Base-by-base conservation (phyloP, 129 eudicot genomes). In the Flaveria linearis region DNA sequence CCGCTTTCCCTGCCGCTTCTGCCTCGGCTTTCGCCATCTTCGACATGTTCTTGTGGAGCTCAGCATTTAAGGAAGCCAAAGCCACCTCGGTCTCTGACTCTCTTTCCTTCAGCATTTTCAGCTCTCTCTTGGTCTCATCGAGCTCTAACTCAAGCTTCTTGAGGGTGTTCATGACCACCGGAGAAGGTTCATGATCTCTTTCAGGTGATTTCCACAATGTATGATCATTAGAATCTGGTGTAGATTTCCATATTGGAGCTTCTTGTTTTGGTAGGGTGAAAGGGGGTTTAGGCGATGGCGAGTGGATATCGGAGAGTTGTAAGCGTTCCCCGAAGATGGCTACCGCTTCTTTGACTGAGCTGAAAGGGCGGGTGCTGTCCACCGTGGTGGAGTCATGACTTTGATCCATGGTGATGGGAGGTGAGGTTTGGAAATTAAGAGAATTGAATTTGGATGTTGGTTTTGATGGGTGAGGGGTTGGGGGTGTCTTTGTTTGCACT, bases 1-100 rank as follows among this genome's bases (percentile, higher is more conserved):
- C 86, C 3, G 85, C 92, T 47, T 75, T 76, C 7, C 84, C 82
- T 8, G 78, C 89, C 67, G 57, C 84, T 7, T 67, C 82, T 1
- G 96, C 97, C 84, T 93, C 96, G 0, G 97, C 92, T 72, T 67
- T 64, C 0, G 92, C 98, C 12, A 88, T 75, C 84, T 85, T 93
- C 0, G 97, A 88, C 97, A 93, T 90, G 90, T 88, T 93, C 83
- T 74, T 80, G 76, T 90, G 98, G n/a, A 93, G 91, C 80, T 90
- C 96, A 1, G 97, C 98, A 7, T 93, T 90, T 55, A 93, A 50
- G 1, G 95, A 85, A 70, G 98, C 98, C 81, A 90, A 60, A 10
- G 96, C 89, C 81, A 93, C 88, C 86, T 87, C 91, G 0, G 88
- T 93, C 41, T 90, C 97, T 0, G 87, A 70, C 65, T 85, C 96